Evolutionary conservation across 768 basidiomycete species (phyloP), one percentile per base, ranked within the genome.

Genomic region (Amanita pseudoporphyria): DNA sequence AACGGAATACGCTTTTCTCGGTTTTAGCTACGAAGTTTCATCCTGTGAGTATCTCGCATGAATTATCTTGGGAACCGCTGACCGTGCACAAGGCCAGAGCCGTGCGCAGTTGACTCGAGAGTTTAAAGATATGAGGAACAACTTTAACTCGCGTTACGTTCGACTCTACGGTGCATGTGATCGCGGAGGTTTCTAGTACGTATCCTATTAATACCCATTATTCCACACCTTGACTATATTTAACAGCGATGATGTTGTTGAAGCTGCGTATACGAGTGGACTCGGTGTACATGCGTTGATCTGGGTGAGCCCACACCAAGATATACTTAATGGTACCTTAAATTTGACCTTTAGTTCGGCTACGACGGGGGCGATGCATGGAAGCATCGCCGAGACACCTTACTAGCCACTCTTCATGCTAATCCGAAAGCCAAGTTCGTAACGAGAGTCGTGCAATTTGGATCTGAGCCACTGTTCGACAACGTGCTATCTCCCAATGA

Each of bases 11-110:
- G 81, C 75, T 0, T 83, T 83, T 60, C 57, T 82, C 38, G 81
- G 80, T 1, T 82, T 83, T 60, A 77, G 78, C 56, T 83, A 83
- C 55, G 81, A 81, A 57, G 67, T 82, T 31, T 72, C 74, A 28
- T 69, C 67, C 3, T 82, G 80, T 78, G 50, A 9, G 73, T 31
- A 24, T 0, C 16, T 24, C 33, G 9, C 12, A 22, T 14, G 1
- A 5, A 16, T 44, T 13, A 6, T 28, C n/a, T 31, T 28, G 26
- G 26, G 31, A 5, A 18, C 18, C 12, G 10, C 43, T 38, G 22
- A 45, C 30, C 10, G n/a, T 35, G 14, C 22, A 9, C 19, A 51
- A 79, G 79, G 79, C 51, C 79, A 78, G 59, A 77, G 71, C 54
- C 42, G 56, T 3, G 54, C 52, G 5, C 66, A 73, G 53, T 64